A percentile compares a stretch with the other conserved stretches of the same genome.
phyloP scores from a whole-genome alignment of 2,329 filamentous ascomycete genomes.

The Cercospora janseana region DNA sequence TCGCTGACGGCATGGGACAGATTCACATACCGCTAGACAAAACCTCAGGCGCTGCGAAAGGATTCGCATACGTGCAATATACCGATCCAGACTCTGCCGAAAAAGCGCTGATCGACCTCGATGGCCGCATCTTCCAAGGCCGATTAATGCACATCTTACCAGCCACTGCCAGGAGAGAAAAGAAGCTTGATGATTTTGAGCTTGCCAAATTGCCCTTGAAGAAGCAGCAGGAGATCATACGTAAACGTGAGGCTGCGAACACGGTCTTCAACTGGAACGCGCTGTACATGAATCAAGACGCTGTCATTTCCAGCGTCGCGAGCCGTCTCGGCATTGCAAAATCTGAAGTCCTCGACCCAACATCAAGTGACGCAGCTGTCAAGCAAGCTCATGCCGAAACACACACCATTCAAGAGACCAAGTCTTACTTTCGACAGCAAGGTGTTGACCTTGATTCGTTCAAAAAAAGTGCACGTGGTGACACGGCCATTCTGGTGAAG shows the following conservation, averaged over 20 bases:
- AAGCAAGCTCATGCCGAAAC: slow-evolving; percentile 98
- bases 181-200: slow-evolving; percentile 80
- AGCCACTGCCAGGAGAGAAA: slow-evolving; percentile 75
- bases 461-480: slow-evolving; percentile 78
- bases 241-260: slow-evolving; percentile 74
- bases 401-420: slow-evolving; percentile 92
- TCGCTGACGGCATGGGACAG: slow-evolving; percentile 49
- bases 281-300: slow-evolving; percentile 96
- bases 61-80: slow-evolving; percentile 85
- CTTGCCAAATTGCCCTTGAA: slow-evolving; percentile 90
- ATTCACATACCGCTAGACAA: slow-evolving; percentile 79
- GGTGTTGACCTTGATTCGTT: slow-evolving; percentile 92
- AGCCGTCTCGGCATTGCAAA: slow-evolving; percentile 85
- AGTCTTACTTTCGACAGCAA: slow-evolving; percentile 81
- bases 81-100: slow-evolving; percentile 69
- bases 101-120: slow-evolving; percentile 73
- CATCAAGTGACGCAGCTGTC: slow-evolving; percentile 87
- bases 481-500: slow-evolving; percentile 86
- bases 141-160: slow-evolving; percentile 88
- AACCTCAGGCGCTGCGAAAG: slow-evolving; percentile 71
- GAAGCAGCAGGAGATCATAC: slow-evolving; percentile 87
- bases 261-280: slow-evolving; percentile 95
- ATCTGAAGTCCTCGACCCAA: slow-evolving; percentile 89
- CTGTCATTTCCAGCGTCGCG: slow-evolving; percentile 86
- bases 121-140: slow-evolving; percentile 87